These are phyloP conservation scores for Chamaecrista fasciculata DNA, from an alignment of 306 rosid genomes.

Conservation along the genomic window DNA sequence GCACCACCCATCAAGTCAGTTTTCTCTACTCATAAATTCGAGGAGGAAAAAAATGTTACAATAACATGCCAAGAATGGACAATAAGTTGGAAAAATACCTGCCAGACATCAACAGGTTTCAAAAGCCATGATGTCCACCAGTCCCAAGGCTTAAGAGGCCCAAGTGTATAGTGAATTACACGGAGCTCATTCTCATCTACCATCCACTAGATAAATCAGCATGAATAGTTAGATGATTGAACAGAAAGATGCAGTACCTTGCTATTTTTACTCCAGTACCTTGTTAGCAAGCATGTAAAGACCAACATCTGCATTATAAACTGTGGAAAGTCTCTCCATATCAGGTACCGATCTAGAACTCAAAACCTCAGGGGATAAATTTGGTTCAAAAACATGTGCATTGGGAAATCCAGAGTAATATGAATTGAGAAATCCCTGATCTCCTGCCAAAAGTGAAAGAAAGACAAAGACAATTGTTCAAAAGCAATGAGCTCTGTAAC, in stretches of 20 bases:
- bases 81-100: conserved; percentile 53
- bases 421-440: conserved; percentile 97
- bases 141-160: conserved; percentile 99
- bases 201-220: conserved; percentile 78
- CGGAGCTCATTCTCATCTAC: conserved; percentile 86
- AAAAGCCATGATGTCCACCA: conserved; percentile 99
- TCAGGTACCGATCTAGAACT: conserved; percentile 69
- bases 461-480: conserved; percentile 10
- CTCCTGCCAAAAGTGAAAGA: conserved; percentile 57
- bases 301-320: conserved; percentile 99
- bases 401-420: conserved; percentile 83
- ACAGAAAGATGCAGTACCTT: conserved; percentile 3
- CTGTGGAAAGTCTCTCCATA: conserved; percentile 96
- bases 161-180: conserved; percentile 94
- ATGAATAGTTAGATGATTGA: conserved; percentile 27
- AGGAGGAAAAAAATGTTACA: background rate
- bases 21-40: background rate
- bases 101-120: conserved; percentile 99
- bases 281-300: conserved; percentile 99
- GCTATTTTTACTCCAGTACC: conserved; percentile 45
- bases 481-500: conserved; percentile 6
- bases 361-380: conserved; percentile 46
- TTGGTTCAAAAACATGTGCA: conserved; percentile 92
- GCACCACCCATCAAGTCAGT: conserved; percentile 16
- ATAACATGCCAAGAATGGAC: conserved; percentile 9